Evolutionary conservation across 352 stramenopile genomes (phyloP).

Genomic region (Pythium periplocum): DNA sequence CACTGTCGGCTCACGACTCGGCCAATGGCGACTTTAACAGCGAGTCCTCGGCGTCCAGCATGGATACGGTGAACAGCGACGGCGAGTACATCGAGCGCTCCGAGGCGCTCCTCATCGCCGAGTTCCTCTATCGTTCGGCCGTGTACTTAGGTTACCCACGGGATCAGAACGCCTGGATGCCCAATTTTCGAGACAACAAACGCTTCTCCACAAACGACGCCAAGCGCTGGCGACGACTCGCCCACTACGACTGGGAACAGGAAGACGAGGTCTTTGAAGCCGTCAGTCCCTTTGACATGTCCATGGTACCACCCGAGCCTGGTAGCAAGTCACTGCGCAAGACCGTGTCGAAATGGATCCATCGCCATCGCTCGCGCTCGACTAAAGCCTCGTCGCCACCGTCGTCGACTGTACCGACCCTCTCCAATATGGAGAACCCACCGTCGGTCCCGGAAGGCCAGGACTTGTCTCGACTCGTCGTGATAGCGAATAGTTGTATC

Average conservation of each 20-base stretch:
- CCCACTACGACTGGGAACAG: constrained; percentile 65
- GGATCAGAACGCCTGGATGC: constrained; percentile 51
- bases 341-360: too few relatives aligned
- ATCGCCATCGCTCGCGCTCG: too few relatives aligned
- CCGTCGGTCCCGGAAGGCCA: constrained; percentile 25
- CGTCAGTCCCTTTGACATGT: not conserved
- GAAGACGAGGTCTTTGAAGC: constrained; percentile 32
- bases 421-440: constrained; percentile 28
- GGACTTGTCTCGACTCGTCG: constrained; percentile 47
- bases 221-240: constrained; percentile 66
- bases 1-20: constrained; percentile 14
- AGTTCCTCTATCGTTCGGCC: constrained; percentile 72
- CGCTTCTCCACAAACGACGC: constrained; percentile 72
- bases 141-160: constrained; percentile 54
- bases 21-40: constrained; percentile 11
- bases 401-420: constrained; percentile 1
- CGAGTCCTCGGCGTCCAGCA: too few relatives aligned
- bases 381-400: not conserved
- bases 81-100: constrained; percentile 37
- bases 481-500: constrained; percentile 60
- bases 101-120: constrained; percentile 73
- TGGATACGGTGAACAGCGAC: not conserved
- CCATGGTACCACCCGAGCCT: too few relatives aligned
- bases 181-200: constrained; percentile 60
- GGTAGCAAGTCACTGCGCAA: too few relatives aligned